Evolutionary conservation across 148 eudicot species (phyloP), one percentile per base, ranked within the genome.

Genomic region (Rhododendron molle): DNA sequence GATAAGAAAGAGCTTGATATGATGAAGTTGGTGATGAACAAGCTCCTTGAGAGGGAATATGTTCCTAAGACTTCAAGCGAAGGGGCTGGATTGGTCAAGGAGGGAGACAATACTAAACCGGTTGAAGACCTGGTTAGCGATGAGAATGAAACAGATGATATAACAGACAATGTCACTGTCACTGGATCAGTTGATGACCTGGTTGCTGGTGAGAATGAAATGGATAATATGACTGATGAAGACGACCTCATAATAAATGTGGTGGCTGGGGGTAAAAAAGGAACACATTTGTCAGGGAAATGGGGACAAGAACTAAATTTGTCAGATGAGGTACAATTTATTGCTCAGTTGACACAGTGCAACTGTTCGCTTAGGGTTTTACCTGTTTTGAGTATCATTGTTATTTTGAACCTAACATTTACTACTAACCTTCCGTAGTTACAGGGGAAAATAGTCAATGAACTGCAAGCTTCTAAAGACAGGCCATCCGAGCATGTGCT

Each of bases 231-330:
- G 72, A 83, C 85, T n/a, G 93, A 93, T 87, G 96, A 93, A 69
- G 94, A 93, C 28, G 89, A 92, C 87, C 91, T 96, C 56, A 87
- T 93, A 74, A 88, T 93, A 74, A 96, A 96, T 86, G 78, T 88
- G n/a, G 93, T 89, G 76, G 86, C 86, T 52, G 87, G 88, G 50
- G 85, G 88, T 78, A 89, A 85, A 23, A 77, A 81, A 49, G 80
- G 79, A 62, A 85, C 30, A 13, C 62, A 77, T 82, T 83, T 82
- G 83, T 78, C 83, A 15, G 88, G 87, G 81, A 86, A 85, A 85
- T 74, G 86, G 89, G 77, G 84, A 80, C 87, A 85, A 50, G 87
- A 86, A 88, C 83, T 90, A 71, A 58, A 62, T 65, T 56, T 65
- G 56, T 82, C 81, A 15, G 86, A 85, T 67, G 87, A 91, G 98